Conservation (phyloP, 2,329 filamentous ascomycete genomes). For the Arthrobotrys megalospora region DNA sequence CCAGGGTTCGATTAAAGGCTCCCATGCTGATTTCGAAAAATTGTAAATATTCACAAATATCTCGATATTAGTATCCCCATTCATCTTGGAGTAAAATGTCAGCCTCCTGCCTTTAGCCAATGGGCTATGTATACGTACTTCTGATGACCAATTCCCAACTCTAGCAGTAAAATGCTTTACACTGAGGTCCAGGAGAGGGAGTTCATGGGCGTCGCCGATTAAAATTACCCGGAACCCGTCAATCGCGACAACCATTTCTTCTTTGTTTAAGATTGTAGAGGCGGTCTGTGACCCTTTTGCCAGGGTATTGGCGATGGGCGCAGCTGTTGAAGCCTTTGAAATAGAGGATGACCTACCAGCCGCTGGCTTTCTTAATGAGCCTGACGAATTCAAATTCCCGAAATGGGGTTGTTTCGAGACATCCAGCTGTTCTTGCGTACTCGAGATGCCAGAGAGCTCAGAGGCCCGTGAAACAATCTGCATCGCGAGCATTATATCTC, state of each 20-base stretch:
- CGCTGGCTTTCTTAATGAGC: conserved; percentile 47
- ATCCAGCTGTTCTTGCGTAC: conserved; percentile 71
- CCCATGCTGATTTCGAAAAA: conserved; percentile 98
- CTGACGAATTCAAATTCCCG: conserved; percentile 64
- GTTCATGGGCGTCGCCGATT: conserved; percentile 94
- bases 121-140: conserved; percentile 45
- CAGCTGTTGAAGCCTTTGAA: conserved; percentile 66
- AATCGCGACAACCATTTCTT: conserved; percentile 87
- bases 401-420: conserved; percentile 68
- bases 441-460: conserved; percentile 76
- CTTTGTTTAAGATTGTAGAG: conserved; percentile 67
- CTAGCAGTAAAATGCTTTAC: conserved; percentile 89
- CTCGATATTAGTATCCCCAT: conserved; percentile 89
- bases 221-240: conserved; percentile 92
- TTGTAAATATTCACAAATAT: conserved; percentile 98
- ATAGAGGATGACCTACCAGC: conserved; percentile 66
- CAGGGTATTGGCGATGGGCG: not conserved
- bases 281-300: conserved; percentile 12
- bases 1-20: conserved; percentile 96
- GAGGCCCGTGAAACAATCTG: conserved; percentile 93
- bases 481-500: conserved; percentile 93
- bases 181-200: conserved; percentile 93
- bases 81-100: conserved; percentile 74
- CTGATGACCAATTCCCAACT: conserved; percentile 86
- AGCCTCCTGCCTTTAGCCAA: conserved; percentile 1